Conservation (phyloP, 202 grass and related monocot genomes). For the Hordeum pubiflorum region DNA sequence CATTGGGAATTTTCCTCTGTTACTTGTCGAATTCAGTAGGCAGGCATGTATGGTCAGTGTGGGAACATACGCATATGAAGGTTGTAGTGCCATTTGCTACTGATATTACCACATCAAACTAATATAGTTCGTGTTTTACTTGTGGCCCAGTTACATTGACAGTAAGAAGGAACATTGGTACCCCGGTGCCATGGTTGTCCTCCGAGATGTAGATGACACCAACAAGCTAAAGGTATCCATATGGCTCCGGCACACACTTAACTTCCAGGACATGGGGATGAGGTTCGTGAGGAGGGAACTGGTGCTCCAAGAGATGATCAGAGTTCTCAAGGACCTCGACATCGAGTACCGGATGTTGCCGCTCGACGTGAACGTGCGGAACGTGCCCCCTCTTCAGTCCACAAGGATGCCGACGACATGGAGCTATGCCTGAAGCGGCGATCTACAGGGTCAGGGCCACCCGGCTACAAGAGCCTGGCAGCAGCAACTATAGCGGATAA, state of each 20-base stretch:
- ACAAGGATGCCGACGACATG: constrained; percentile 66
- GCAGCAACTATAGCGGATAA: constrained; percentile 19
- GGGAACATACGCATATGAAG: neutral
- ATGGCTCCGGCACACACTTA: constrained; percentile 70
- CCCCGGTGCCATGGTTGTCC: constrained; percentile 43
- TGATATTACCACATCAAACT: neutral
- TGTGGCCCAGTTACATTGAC: constrained; percentile 55
- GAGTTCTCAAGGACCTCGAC: constrained; percentile 57
- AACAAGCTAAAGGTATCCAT: constrained; percentile 81
- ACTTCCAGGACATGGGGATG: constrained; percentile 75
- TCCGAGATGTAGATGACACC: constrained; percentile 58
- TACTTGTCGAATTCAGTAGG: neutral
- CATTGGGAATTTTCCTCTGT: neutral
- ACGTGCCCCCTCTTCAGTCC: constrained; percentile 40
- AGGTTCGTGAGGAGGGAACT: constrained; percentile 57
- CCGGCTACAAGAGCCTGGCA: neutral
- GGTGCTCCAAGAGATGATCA: constrained; percentile 81
- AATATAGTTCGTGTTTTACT: neutral
- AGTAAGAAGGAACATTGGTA: constrained; percentile 87
- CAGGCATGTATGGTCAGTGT: neutral
- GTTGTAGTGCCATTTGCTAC: neutral
- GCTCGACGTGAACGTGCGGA: constrained; percentile 65
- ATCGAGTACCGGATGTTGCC: constrained; percentile 84
- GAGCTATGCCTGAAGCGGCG: constrained; percentile 32
- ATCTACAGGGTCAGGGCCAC: neutral